Evolutionary conservation across 2,329 filamentous ascomycete genomes (phyloP).

Genomic region (Xylariaceae sp.): DNA sequence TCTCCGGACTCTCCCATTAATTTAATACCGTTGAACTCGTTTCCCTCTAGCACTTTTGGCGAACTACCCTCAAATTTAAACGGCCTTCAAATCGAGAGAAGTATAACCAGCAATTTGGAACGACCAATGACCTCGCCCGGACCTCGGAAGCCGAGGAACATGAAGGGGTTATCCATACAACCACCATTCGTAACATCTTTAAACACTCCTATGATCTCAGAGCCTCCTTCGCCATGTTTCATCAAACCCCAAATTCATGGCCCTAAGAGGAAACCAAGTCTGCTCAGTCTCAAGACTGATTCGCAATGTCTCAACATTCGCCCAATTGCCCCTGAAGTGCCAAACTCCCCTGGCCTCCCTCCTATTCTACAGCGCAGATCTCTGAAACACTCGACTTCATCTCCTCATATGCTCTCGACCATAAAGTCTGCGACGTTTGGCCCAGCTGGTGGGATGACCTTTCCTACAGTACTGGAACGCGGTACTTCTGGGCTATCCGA

Average conservation of each 20-base stretch:
- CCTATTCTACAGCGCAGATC: constrained; percentile 67
- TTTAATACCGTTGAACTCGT: constrained; percentile 72
- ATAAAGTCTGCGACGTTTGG: constrained; percentile 65
- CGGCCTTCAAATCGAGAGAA: constrained; percentile 47
- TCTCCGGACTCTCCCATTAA: constrained; percentile 89
- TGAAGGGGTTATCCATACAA: constrained; percentile 84
- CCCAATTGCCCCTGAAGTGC: constrained; percentile 57
- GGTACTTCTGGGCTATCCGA: constrained; percentile 66
- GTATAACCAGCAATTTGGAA: constrained; percentile 47
- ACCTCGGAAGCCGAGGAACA: constrained; percentile 76
- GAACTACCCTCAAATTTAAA: constrained; percentile 52
- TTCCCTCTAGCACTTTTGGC: constrained; percentile 65
- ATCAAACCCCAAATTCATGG: constrained; percentile 78
- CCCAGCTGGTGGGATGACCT: constrained; percentile 67
- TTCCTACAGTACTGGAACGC: constrained; percentile 64
- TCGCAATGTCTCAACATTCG: constrained; percentile 60
- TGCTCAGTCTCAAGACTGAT: constrained; percentile 77
- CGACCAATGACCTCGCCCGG: constrained; percentile 72
- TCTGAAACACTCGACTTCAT: constrained; percentile 71
- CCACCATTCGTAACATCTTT: constrained; percentile 57
- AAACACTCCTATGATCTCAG: constrained; percentile 60
- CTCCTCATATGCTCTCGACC: constrained; percentile 68
- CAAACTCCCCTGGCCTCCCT: constrained; percentile 60
- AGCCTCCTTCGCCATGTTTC: constrained; percentile 76
- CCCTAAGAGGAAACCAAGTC: constrained; percentile 76